Conservation (phyloP, 129 eudicot species). For the Flaveria ramosissima region DNA sequence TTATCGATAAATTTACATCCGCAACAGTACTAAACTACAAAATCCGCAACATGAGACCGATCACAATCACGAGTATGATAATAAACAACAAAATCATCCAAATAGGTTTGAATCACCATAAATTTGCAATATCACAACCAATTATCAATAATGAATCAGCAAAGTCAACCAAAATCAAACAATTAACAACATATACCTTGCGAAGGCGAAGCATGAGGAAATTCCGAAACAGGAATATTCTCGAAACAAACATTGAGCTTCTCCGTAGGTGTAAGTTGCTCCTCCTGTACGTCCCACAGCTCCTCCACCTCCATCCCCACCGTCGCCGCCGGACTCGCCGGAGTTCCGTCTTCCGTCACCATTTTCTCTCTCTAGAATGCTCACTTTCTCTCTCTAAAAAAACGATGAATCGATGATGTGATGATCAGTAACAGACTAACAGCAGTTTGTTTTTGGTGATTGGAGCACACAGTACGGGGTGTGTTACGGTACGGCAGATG, state of each 20-base stretch:
- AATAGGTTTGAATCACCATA: not conserved
- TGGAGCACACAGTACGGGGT: slow-evolving; percentile 19
- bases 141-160: not conserved
- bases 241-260: slow-evolving; percentile 96
- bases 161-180: not conserved
- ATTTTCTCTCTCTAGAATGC: slow-evolving; percentile 28
- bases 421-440: not conserved
- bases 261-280: slow-evolving; percentile 79
- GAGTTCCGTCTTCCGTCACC: slow-evolving; percentile 51
- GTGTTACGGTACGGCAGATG: slow-evolving; percentile 19
- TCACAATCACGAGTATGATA: not conserved
- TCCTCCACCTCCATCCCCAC: slow-evolving; percentile 81
- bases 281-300: slow-evolving; percentile 78
- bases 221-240: slow-evolving; percentile 83
- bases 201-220: slow-evolving; percentile 77
- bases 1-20: not conserved
- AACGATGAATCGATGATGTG: not conserved
- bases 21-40: not conserved
- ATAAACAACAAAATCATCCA: not conserved
- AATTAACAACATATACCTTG: slow-evolving; percentile 42
- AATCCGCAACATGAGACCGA: slow-evolving; percentile 13
- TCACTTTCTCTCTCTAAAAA: not conserved
- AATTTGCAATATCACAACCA: not conserved
- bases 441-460: slow-evolving; percentile 21
- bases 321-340: slow-evolving; percentile 86